Conservation (phyloP, 2,329 filamentous ascomycete species). For the Hypoxylon sp. region DNA sequence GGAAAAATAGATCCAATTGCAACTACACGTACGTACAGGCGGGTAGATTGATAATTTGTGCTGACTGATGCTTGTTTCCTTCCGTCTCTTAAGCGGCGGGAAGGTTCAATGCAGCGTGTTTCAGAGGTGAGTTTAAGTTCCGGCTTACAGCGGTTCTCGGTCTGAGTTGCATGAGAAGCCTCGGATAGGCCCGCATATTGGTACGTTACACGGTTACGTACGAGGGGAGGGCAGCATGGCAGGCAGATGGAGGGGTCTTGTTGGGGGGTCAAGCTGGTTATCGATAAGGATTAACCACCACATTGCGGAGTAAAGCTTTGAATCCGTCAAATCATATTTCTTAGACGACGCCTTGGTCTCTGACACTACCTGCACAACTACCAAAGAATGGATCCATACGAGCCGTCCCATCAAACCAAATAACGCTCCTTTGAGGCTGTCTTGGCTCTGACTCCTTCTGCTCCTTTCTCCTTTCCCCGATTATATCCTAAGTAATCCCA, state of each 20-base stretch:
- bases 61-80: no score
- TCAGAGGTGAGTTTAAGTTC: neutral
- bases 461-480: constrained; percentile 16
- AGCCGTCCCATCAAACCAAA: constrained; percentile 37
- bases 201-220: constrained; percentile 32
- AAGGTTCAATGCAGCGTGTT: neutral
- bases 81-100: neutral
- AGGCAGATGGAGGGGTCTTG: constrained; percentile 11
- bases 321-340: constrained; percentile 1
- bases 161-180: constrained; percentile 2
- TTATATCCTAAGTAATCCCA: constrained; percentile 9
- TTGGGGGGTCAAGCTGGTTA: constrained; percentile 24
- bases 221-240: constrained; percentile 2
- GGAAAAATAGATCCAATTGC: no score
- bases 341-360: neutral
- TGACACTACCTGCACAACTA: neutral
- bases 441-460: constrained; percentile 16
- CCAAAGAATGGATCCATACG: constrained; percentile 17
- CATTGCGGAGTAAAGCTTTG: constrained; percentile 15
- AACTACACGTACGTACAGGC: no score
- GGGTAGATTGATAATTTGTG: no score
- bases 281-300: constrained; percentile 28
- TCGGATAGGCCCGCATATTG: constrained; percentile 25
- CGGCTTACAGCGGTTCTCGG: constrained; percentile 23
- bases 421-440: constrained; percentile 8